These are phyloP conservation scores for Pisolithus microcarpus DNA, from an alignment of 768 basidiomycete genomes.

Conservation along the genomic window DNA sequence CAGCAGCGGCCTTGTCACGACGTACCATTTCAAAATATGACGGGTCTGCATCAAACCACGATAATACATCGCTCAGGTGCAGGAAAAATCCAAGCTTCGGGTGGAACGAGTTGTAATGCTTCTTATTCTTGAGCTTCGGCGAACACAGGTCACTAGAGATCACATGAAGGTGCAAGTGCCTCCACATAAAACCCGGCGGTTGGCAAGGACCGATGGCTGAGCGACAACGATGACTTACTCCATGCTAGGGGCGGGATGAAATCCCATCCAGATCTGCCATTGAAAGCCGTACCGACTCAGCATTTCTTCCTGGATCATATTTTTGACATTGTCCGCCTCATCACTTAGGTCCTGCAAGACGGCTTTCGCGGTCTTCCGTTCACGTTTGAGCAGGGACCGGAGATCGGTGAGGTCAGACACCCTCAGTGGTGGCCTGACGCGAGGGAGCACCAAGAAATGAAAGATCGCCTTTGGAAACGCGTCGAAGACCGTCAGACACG, in stretches of 20 bases:
- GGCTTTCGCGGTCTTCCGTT: conserved; percentile 47
- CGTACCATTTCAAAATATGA: conserved; percentile 48
- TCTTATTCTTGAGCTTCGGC: conserved; percentile 71
- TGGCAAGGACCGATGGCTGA: not conserved
- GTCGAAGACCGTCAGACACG: conserved; percentile 64
- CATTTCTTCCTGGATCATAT: conserved; percentile 78
- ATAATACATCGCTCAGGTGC: conserved; percentile 65
- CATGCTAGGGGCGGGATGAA: conserved; percentile 84
- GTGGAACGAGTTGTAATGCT: conserved; percentile 88
- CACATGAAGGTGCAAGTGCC: conserved; percentile 82
- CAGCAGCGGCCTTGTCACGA: conserved; percentile 1
- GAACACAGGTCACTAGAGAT: conserved; percentile 73
- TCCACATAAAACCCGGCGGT: conserved; percentile 19
- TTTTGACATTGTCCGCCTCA: conserved; percentile 49
- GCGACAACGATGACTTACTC: conserved; percentile 43
- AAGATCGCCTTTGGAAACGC: conserved; percentile 78
- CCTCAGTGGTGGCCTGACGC: conserved; percentile 27
- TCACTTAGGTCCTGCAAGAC: conserved; percentile 47
- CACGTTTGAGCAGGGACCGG: conserved; percentile 44
- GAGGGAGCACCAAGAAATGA: conserved; percentile 84
- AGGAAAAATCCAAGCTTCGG: conserved; percentile 81
- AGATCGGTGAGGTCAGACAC: conserved; percentile 46
- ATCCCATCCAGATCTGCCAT: conserved; percentile 75
- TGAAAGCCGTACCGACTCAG: conserved; percentile 59
- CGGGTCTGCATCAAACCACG: conserved; percentile 68